These are phyloP conservation scores for Phylloboletellus chloephorus DNA, from an alignment of 1,284 basidiomycete genomes.

Conservation along the genomic window DNA sequence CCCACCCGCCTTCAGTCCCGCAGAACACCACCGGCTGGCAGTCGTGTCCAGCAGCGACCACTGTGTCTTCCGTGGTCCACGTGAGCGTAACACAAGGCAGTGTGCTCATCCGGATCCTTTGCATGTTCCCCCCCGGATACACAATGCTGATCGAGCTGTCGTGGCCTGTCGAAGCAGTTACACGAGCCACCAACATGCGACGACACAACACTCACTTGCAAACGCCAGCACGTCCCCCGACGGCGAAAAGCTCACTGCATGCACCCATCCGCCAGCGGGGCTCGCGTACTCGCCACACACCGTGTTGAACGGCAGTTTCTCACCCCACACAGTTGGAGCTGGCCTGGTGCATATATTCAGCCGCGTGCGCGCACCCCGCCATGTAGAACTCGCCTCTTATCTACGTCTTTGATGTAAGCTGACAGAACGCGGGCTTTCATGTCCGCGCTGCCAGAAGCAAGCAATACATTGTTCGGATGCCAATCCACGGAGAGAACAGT, in stretches of 20 bases:
- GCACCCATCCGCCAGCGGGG: slow-evolving; percentile 94
- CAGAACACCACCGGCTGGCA: slow-evolving; percentile 91
- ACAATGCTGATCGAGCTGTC: slow-evolving; percentile 88
- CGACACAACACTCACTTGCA: slow-evolving; percentile 56
- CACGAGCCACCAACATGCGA: not conserved
- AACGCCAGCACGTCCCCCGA: slow-evolving; percentile 91
- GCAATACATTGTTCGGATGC: slow-evolving; percentile 96
- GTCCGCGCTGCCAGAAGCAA: slow-evolving; percentile 92
- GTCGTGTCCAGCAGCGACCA: slow-evolving; percentile 95
- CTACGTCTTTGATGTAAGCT: slow-evolving; percentile 99
- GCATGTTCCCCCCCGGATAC: slow-evolving; percentile 71
- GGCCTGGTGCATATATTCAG: slow-evolving; percentile 50
- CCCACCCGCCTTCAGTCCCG: slow-evolving; percentile 72
- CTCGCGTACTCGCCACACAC: slow-evolving; percentile 91
- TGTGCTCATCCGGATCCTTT: slow-evolving; percentile 69
- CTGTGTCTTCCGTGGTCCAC: slow-evolving; percentile 76
- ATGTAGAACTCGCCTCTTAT: slow-evolving; percentile 61
- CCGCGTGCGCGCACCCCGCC: not conserved
- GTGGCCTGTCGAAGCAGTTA: slow-evolving; percentile 55
- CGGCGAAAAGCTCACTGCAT: slow-evolving; percentile 92
- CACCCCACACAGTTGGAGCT: slow-evolving; percentile 90
- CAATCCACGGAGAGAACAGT: slow-evolving; percentile 94
- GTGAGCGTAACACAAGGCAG: slow-evolving; percentile 80
- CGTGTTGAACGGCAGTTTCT: slow-evolving; percentile 96
- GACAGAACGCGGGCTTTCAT: slow-evolving; percentile 98